These are phyloP conservation scores for Echria macrotheca DNA, from an alignment of 495 filamentous ascomycete genomes.

Conservation along the genomic window DNA sequence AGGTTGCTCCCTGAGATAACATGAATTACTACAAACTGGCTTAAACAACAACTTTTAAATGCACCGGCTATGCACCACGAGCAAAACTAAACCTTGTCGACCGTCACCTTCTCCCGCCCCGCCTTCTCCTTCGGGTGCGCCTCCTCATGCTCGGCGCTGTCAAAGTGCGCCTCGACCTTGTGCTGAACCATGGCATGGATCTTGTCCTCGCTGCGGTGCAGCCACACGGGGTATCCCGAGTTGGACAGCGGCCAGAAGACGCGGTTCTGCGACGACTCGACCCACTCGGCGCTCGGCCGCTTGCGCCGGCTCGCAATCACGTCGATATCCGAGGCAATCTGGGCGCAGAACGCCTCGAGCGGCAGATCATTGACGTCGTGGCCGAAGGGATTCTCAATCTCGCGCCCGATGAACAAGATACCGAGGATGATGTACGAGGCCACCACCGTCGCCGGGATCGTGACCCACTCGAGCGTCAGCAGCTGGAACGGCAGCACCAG, in stretches of 20 bases:
- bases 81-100: background rate
- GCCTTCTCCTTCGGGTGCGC: background rate
- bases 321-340: slow-evolving; percentile 67
- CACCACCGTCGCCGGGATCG: slow-evolving; percentile 77
- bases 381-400: slow-evolving; percentile 89
- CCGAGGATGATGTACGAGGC: slow-evolving; percentile 85
- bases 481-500: slow-evolving; percentile 82
- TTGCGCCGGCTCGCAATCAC: slow-evolving; percentile 57
- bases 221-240: slow-evolving; percentile 56
- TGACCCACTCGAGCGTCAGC: slow-evolving; percentile 60
- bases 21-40: too few relatives aligned
- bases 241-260: slow-evolving; percentile 64
- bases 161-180: slow-evolving; percentile 34
- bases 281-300: slow-evolving; percentile 53
- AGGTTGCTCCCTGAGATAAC: too few relatives aligned
- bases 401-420: slow-evolving; percentile 77
- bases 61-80: too few relatives aligned
- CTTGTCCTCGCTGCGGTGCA: slow-evolving; percentile 45
- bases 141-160: slow-evolving; percentile 19
- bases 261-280: slow-evolving; percentile 52
- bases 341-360: slow-evolving; percentile 68
- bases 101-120: background rate
- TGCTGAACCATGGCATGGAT: slow-evolving; percentile 36
- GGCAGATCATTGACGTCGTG: slow-evolving; percentile 83
- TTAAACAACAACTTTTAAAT: too few relatives aligned